phyloP scores from a whole-genome alignment of 768 basidiomycete genomes.

The Tricholoma flavovirens region DNA sequence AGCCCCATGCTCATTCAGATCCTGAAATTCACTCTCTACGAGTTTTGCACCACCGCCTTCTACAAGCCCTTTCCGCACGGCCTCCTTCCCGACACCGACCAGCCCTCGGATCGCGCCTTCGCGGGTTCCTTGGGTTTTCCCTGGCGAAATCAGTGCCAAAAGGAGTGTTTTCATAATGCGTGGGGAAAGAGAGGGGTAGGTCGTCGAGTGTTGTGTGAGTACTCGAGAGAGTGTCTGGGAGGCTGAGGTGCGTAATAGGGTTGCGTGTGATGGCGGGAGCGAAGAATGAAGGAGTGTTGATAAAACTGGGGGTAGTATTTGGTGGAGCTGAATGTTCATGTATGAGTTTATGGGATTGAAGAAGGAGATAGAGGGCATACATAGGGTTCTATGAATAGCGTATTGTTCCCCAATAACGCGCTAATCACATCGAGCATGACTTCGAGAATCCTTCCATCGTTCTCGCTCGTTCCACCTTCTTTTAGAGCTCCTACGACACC shows the following conservation, averaged over 20 bases:
- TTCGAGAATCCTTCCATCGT: constrained; percentile 68
- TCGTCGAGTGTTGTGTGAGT: constrained; percentile 77
- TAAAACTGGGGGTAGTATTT: constrained; percentile 89
- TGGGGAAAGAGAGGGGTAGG: constrained; percentile 80
- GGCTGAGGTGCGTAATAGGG: constrained; percentile 71
- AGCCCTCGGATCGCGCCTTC: constrained; percentile 82
- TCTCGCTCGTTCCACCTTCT: constrained; percentile 51
- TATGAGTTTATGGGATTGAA: neutral
- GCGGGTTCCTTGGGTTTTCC: constrained; percentile 72
- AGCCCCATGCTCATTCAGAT: neutral
- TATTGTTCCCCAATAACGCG: constrained; percentile 73
- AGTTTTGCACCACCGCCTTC: constrained; percentile 76
- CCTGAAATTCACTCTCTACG: constrained; percentile 34
- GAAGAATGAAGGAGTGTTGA: constrained; percentile 87
- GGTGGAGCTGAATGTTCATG: constrained; percentile 64
- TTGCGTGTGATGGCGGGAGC: constrained; percentile 66
- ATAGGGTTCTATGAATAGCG: constrained; percentile 94
- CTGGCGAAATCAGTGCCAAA: constrained; percentile 70
- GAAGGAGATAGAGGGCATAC: constrained; percentile 42
- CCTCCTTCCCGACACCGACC: constrained; percentile 79
- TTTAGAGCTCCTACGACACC: constrained; percentile 66
- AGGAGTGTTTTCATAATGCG: constrained; percentile 94
- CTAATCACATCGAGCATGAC: constrained; percentile 80
- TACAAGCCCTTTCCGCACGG: constrained; percentile 74
- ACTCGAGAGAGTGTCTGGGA: constrained; percentile 81